phyloP scores from a whole-genome alignment of 306 rosid genomes.

The Citrullus mucosospermus region DNA sequence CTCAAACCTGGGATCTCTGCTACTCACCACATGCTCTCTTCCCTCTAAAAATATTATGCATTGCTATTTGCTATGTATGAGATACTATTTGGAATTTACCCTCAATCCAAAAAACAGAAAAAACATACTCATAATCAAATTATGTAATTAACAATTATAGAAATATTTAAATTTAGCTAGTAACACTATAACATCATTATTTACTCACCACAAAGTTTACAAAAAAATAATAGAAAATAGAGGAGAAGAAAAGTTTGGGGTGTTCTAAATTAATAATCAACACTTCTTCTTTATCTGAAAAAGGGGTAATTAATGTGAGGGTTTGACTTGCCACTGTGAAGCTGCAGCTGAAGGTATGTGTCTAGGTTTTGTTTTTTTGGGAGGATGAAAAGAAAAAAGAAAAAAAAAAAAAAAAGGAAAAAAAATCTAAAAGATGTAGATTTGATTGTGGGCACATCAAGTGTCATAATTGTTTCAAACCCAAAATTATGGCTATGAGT shows the following conservation, averaged over 20 bases:
- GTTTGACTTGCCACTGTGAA: neutral
- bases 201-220: too few species aligned
- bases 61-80: too few species aligned
- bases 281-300: neutral
- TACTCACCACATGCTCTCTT: neutral
- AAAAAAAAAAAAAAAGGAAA: neutral
- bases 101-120: too few species aligned
- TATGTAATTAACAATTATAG: too few species aligned
- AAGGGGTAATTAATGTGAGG: neutral
- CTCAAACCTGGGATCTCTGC: neutral
- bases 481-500: neutral
- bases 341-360: neutral
- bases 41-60: too few species aligned
- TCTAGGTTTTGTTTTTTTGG: neutral
- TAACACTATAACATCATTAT: too few species aligned
- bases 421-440: neutral
- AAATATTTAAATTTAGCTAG: too few species aligned
- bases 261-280: too few species aligned
- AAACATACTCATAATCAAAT: too few species aligned
- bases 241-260: too few species aligned
- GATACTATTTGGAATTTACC: too few species aligned
- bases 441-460: neutral
- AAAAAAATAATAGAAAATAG: too few species aligned
- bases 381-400: neutral
- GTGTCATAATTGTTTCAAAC: neutral